Conservation (phyloP, 176 grass and related monocot genomes). For the Canna indica region DNA sequence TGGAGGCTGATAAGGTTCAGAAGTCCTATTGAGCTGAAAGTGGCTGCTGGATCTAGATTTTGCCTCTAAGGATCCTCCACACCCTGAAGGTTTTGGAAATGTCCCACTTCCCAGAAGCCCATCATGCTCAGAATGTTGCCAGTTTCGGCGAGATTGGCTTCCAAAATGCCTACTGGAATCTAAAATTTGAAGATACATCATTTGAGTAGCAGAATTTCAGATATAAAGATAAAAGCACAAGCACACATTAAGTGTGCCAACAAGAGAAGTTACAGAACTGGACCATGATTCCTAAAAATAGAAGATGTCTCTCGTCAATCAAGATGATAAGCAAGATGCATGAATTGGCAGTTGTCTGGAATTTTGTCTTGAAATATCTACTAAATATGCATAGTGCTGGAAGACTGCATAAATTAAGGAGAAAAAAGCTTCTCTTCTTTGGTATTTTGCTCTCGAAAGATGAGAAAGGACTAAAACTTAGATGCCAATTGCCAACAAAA, state of each 20-base stretch:
- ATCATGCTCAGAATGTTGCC: constrained; percentile 75
- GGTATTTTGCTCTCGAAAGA: background rate
- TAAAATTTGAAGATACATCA: constrained; percentile 18
- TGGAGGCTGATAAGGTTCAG: constrained; percentile 90
- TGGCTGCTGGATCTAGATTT: constrained; percentile 39
- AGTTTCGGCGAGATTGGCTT: constrained; percentile 46
- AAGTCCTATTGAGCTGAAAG: constrained; percentile 53
- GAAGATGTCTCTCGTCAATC: background rate
- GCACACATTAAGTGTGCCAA: background rate
- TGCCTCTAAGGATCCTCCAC: constrained; percentile 28
- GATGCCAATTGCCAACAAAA: background rate
- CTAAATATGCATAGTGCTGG: background rate
- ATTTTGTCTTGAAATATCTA: background rate
- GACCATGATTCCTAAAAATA: background rate
- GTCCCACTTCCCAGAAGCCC: constrained; percentile 81
- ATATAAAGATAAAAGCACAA: background rate
- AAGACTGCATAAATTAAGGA: background rate
- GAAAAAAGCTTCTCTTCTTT: background rate
- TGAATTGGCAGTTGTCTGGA: background rate
- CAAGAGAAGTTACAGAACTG: background rate
- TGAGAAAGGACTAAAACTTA: background rate
- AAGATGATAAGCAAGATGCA: background rate
- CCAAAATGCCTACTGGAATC: constrained; percentile 39
- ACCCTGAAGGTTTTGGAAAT: constrained; percentile 63
- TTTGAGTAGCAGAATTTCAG: background rate